Base-by-base conservation (phyloP, 2,329 filamentous ascomycete species). In the Aphanoascus verrucosus region DNA sequence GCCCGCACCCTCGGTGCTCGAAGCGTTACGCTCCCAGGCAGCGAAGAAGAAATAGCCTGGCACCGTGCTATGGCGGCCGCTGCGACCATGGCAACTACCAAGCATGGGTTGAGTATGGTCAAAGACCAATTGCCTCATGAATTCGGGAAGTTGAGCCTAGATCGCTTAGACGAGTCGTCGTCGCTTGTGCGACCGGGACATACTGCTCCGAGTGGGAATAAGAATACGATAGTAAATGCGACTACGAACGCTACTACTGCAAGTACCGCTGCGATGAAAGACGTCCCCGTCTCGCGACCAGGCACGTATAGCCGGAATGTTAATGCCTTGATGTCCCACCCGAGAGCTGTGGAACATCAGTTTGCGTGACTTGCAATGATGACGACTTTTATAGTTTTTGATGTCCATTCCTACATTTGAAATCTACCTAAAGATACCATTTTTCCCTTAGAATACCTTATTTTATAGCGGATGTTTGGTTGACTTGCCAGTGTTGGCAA, bases 1-100 rank as follows among this genome's bases (percentile, higher is more conserved):
- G 84, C 83, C 28, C 80, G 85, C 57, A 89, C 85, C 0, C 73
- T 96, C 0, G 80, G 83, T 19, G 88, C 88, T 0, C 70, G 71
- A 1, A 78, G 81, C 23, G 80, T 95, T n/a, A 75, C 78, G 4
- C 76, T 95, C 0, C 88, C 88, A 0, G 84, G 67, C n/a, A 63
- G 63, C 20, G 63, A 66, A 11, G 60, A 64, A 34, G 63, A 52
- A 15, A 20, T 57, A 15, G 50, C 48, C 28, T 57, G 56, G 56
- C 14, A 52, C n/a, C 31, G 42, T 12, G 42, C 50, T 17, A 52
- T 52, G 50, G 42, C 50, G 3, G 41, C 50, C 7, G 42, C 32
- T 7, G 20, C 41, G 14, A 41, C 41, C 12, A 42, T 32, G 19
- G 50, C 50, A 32, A 34, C 50, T 9, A 49, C 15, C 28, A 43